phyloP scores from a whole-genome alignment of 1,139 yeast genomes.

The Tardiomyces depauwii region DNA sequence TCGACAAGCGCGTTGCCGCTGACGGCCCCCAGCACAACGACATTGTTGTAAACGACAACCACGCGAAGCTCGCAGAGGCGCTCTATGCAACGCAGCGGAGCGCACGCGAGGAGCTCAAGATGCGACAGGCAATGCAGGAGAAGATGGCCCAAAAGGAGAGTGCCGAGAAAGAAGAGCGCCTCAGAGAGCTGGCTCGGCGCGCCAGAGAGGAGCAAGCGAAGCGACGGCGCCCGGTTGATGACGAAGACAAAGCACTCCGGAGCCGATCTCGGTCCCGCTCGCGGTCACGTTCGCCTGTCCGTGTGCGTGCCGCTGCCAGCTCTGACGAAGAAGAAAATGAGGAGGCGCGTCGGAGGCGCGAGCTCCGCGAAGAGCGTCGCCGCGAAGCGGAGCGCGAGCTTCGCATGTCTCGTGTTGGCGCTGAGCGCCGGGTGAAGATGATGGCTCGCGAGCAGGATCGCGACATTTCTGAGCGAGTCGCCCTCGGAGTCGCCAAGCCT shows the following conservation, averaged over 20 bases:
- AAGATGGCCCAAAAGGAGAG: conserved; percentile 45
- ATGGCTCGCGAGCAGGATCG: conserved; percentile 37
- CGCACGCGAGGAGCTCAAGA: conserved; percentile 36
- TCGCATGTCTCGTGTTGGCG: conserved; percentile 34
- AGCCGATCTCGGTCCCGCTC: conserved; percentile 1
- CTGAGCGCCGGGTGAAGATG: conserved; percentile 33
- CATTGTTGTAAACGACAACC: conserved; percentile 44
- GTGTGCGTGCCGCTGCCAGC: not conserved
- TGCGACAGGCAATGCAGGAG: conserved; percentile 46
- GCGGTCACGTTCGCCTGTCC: not conserved
- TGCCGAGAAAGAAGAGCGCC: conserved; percentile 46
- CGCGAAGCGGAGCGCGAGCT: conserved; percentile 37
- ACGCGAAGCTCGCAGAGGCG: conserved; percentile 57
- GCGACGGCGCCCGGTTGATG: not conserved
- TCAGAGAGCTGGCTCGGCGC: conserved; percentile 47
- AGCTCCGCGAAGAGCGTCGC: conserved; percentile 34
- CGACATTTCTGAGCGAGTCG: conserved; percentile 44
- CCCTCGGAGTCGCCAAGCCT: conserved; percentile 39
- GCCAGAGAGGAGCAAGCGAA: conserved; percentile 33
- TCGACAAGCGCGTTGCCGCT: conserved; percentile 67
- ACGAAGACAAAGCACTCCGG: not conserved
- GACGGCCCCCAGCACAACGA: conserved; percentile 33
- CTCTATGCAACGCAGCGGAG: conserved; percentile 31
- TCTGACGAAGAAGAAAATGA: conserved; percentile 10
- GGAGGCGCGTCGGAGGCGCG: conserved; percentile 28